Base-by-base conservation (phyloP, 2,329 filamentous ascomycete species). In the Thelonectria discophora region DNA sequence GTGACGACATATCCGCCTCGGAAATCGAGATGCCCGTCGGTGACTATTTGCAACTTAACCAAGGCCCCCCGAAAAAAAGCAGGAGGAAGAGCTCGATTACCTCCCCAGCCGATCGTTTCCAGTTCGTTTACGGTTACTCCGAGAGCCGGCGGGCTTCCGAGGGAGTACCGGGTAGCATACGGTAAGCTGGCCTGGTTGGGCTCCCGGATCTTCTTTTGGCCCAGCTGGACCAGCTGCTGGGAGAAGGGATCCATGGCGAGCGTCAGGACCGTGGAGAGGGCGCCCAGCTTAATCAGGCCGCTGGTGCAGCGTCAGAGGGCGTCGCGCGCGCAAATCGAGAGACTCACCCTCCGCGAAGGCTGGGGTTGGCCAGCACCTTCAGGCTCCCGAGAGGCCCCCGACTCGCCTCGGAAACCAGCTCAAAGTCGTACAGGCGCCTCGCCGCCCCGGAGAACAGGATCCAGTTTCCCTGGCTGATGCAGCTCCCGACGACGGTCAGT, bases 401-500 rank as follows among this genome's bases (percentile, higher is more conserved):
- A 17, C 65, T 65, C 1, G 63, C 65, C 13, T 58, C 60, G 1
- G 60, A 45, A 3, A 65, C 50, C 50, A 57, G 53, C 18, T 67
- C 65, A 37, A 67, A 65, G 40, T 65, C 65, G 7, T 56, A 60
- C 1, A 67, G 54, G 12, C 63, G 63, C 1, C 63, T 57, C 17
- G 63, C 57, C 5, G 54, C 12, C 2, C 30, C 45, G 3, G 60
- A 46, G 17, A 67, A 67, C 1, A 67, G 34, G 6, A 65, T 20
- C 65, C 65, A 67, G 15, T 63, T 65, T 27, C 57, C 55, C n/a
- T 67, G 63, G 15, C 65, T 64, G 1, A 67, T 61, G 10, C 55
- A 42, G 13, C 60, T 65, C 12, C 63, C 60, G 17, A 64, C 11
- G 27, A 52, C 56, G 13, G 55, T 47, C 10, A 65, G 32, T 6